phyloP scores from a whole-genome alignment of 1,284 basidiomycete genomes.

The Leccinum cinnamomeum region DNA sequence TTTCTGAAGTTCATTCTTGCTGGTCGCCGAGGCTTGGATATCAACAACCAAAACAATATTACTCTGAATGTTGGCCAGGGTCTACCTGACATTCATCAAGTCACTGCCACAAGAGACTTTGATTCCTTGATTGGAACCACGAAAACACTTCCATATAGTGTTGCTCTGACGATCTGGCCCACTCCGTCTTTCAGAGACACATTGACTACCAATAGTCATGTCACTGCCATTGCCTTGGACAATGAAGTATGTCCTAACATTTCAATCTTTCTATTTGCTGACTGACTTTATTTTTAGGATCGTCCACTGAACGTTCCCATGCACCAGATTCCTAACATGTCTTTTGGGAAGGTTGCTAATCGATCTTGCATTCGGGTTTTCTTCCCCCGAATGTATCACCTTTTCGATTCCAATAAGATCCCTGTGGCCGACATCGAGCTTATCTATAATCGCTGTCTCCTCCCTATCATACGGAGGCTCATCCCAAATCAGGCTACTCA shows the following conservation, averaged over 20 bases:
- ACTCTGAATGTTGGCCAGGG: not conserved
- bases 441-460: constrained; percentile 5
- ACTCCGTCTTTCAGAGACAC: not conserved
- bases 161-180: not conserved
- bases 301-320: constrained; percentile 5
- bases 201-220: not conserved
- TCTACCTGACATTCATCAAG: not conserved
- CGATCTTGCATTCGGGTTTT: constrained; percentile 3
- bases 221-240: not conserved
- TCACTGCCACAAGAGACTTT: not conserved
- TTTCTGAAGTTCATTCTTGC: not conserved
- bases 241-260: not conserved
- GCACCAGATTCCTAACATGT: constrained; percentile 13
- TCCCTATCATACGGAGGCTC: not conserved
- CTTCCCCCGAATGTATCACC: constrained; percentile 12
- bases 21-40: not conserved
- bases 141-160: not conserved
- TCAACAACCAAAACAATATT: not conserved
- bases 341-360: constrained; percentile 15
- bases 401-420: not conserved
- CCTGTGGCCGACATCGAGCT: not conserved
- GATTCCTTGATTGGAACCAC: not conserved
- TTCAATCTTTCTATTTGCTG: not conserved
- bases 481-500: constrained; percentile 13
- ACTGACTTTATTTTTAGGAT: not conserved